A percentile compares a stretch with the other conserved stretches of the same genome.
Evolutionary conservation across 257 asterid genomes (phyloP).

Genomic region (Solanum verrucosum): DNA sequence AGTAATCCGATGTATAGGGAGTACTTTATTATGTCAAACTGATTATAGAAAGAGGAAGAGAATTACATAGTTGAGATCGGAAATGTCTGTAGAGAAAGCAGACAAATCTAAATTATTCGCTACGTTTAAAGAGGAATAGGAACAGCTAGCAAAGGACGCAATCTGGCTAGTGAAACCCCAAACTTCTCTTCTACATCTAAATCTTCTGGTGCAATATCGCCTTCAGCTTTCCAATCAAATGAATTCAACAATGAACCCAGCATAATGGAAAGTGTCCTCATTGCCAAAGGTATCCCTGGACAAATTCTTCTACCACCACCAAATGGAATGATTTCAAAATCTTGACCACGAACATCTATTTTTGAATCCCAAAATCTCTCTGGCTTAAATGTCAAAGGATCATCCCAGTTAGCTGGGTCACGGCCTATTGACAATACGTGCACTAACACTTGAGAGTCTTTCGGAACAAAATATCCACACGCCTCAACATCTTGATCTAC

Average conservation of each 20-base stretch:
- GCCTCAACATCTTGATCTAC: conserved; percentile 38
- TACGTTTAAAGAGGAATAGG: conserved; percentile 25
- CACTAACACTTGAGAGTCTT: conserved; percentile 40
- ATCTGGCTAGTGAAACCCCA: conserved; percentile 55
- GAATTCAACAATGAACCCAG: too few species aligned
- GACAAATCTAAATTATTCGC: too few species aligned
- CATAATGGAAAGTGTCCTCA: conserved; percentile 28
- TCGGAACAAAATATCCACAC: conserved; percentile 43
- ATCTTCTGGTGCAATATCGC: too few species aligned
- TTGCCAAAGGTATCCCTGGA: conserved; percentile 61
- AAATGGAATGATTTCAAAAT: conserved; percentile 64
- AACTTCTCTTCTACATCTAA: conserved; percentile 58
- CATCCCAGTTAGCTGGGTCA: conserved; percentile 42
- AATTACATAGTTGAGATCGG: too few species aligned
- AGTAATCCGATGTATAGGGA: too few species aligned
- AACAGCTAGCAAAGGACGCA: conserved; percentile 39
- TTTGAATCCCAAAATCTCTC: conserved; percentile 46
- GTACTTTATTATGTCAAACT: too few species aligned
- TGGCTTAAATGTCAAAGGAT: conserved; percentile 53
- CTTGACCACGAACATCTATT: conserved; percentile 41
- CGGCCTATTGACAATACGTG: conserved; percentile 63
- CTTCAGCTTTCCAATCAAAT: too few species aligned
- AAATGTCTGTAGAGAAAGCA: too few species aligned
- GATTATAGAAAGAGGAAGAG: too few species aligned
- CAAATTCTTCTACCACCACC: conserved; percentile 75